Evolutionary conservation across 495 filamentous ascomycete species (phyloP), one percentile per base, ranked within the genome.

Genomic region (Penicillium steckii): DNA sequence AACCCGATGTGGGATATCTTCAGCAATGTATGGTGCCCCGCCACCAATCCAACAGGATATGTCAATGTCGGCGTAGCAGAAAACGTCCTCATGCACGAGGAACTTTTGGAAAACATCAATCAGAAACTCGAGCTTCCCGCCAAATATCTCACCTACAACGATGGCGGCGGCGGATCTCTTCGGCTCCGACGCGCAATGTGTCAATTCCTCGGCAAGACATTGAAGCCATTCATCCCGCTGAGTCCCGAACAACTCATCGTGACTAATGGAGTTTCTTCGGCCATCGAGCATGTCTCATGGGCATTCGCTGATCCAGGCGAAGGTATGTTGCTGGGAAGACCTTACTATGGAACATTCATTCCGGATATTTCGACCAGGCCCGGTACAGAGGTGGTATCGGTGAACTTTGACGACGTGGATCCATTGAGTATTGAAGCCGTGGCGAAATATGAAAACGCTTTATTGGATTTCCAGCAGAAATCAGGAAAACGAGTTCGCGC

Each of bases 341-440:
- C 80, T 6, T 73, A 71, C 43, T 85, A 84, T 46, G 72, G 73
- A 17, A 67, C 65, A 2, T 81, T 85, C 45, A 67, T 72, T 8
- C 61, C 56, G 0, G 61, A 65, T 48, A 58, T 74, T 1, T 63
- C 64, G 0, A 30, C 52, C 8, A 66, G 60, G 3, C 52, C 55
- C 4, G 67, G 71, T 17, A 55, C 74, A 0, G 19, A 41, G 6
- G 61, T 76, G 0, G 67, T 81, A 13, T 67, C 69, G 6, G 77
- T 80, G 0, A 59, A 59, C 5, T 77, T 82, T 8, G 67, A 67
- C 2, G 72, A 69, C 3, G 52, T 56, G 2, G 77, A 82, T 26
- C 79, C 72, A 4, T 75, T 83, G 43, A 61, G 65, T 10, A 13
- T 62, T 1, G 69, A 69, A 8, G 75, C 67, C 6, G 71, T 77